Conservation (phyloP, 2,329 filamentous ascomycete genomes). For the Dactylellina parvicollis region DNA sequence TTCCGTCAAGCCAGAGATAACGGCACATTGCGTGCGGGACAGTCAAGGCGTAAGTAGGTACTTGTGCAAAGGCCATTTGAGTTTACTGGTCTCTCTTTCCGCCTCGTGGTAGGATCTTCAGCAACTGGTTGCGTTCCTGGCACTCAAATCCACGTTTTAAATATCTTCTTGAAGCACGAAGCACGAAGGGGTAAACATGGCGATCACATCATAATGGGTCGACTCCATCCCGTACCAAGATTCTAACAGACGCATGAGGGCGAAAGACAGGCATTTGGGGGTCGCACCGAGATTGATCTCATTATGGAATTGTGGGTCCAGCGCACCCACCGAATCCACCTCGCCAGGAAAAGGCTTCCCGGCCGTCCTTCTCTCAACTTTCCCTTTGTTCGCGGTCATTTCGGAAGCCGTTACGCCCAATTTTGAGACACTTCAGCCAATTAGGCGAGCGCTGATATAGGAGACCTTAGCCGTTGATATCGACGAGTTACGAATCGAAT, state of each 20-base stretch:
- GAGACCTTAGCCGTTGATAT: background rate
- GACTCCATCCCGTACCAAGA: conserved; percentile 6
- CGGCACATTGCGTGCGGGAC: background rate
- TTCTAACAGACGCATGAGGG: background rate
- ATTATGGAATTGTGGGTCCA: conserved; percentile 30
- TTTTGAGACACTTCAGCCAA: conserved; percentile 31
- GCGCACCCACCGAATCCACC: background rate
- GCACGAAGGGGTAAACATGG: conserved; percentile 9
- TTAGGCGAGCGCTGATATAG: conserved; percentile 18
- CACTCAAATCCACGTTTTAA: conserved; percentile 34
- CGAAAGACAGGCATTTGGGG: conserved; percentile 23
- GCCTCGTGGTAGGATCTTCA: conserved; percentile 49
- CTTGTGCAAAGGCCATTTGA: too few relatives aligned
- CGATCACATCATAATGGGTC: conserved; percentile 34
- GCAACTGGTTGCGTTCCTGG: conserved; percentile 16
- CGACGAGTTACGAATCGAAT: background rate
- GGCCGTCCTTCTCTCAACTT: conserved; percentile 18
- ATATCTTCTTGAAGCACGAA: conserved; percentile 28
- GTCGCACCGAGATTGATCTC: conserved; percentile 35
- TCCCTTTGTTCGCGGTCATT: conserved; percentile 43
- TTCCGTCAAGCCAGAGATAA: conserved; percentile 2
- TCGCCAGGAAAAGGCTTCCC: conserved; percentile 33
- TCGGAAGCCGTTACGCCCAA: conserved; percentile 40
- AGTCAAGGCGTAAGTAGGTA: background rate
- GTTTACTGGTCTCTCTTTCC: background rate